These are phyloP conservation scores for Citrullus mucosospermus DNA, from an alignment of 306 rosid genomes.

Conservation along the genomic window DNA sequence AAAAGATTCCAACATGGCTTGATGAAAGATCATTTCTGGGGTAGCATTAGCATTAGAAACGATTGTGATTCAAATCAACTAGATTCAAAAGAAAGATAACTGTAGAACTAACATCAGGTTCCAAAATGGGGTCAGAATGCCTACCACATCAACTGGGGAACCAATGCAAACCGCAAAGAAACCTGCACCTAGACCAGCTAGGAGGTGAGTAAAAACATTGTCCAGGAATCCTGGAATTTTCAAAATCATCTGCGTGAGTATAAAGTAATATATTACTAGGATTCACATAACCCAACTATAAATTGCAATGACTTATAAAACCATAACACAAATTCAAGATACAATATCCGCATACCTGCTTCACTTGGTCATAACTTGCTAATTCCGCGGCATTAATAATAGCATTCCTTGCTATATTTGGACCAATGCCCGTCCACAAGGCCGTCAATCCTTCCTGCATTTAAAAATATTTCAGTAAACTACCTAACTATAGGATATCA, in stretches of 20 bases:
- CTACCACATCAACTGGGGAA: conserved; percentile 98
- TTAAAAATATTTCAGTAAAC: neutral
- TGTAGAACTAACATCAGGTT: neutral
- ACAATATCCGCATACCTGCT: conserved; percentile 35
- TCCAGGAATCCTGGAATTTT: conserved; percentile 98
- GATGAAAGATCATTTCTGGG: neutral
- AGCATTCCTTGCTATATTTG: conserved; percentile 82
- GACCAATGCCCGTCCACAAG: conserved; percentile 96
- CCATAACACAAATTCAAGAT: neutral
- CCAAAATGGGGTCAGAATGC: conserved; percentile 10
- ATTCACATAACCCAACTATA: conserved; percentile 11
- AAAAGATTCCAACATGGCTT: neutral
- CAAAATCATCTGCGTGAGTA: conserved; percentile 97
- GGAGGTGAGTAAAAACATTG: conserved; percentile 71
- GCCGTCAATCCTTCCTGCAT: conserved; percentile 79
- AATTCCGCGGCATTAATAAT: conserved; percentile 92
- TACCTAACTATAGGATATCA: conserved; percentile 1
- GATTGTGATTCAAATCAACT: neutral
- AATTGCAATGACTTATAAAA: neutral
- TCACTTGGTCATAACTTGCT: conserved; percentile 95
- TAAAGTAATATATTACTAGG: conserved; percentile 49
- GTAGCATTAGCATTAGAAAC: neutral
- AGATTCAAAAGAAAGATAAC: neutral
- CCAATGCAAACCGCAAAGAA: conserved; percentile 89
- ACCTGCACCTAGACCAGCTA: conserved; percentile 97